Base-by-base conservation (phyloP, 768 basidiomycete species). In the Podaxis rugospora region DNA sequence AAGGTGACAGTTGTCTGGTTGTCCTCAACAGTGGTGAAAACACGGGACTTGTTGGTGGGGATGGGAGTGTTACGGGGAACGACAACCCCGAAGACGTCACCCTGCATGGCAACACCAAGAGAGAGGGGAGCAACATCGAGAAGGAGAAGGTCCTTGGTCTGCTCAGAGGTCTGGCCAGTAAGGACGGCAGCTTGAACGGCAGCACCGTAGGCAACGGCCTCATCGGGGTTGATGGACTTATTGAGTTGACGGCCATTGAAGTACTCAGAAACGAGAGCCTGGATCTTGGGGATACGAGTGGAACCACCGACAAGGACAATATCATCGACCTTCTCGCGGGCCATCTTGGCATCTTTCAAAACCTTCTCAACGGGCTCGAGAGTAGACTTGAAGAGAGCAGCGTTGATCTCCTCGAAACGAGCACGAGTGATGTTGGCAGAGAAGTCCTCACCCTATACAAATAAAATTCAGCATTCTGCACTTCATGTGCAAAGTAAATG, bases 221-320 rank as follows among this genome's bases (percentile, higher is more conserved):
- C 97, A 72, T 99, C 97, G 65, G 97, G 97, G 86, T 99, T 99
- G 81, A 99, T 99, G 62, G 95, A 97, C 85, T 99, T 99, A 89
- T 98, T 98, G 73, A 98, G 80, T 74, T 95, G 92, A 70, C 96
- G 94, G 64, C 94, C 95, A 75, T 92, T 92, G 75, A 99, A 99
- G 85, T 89, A 96, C 75, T 99, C 97, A 61, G 95, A 98, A 56
- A 99, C 97, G 62, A 99, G 89, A 28, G 95, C 85, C 78, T 98
- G 95, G 67, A 99, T 92, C 83, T 98, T 98, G 66, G 97, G 97
- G 73, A 99, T 99, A 87, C 97, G 97, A 69, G 97, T 99, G 61
- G 97, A 99, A 65, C 97, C 97, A 82, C 97, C 97, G 66, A 99
- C 97, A 62, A 99, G 93, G 74, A 99, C 97, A 66, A 99, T 98